Evolutionary conservation across 306 rosid species (phyloP).

Genomic region (Quercus engelmannii): DNA sequence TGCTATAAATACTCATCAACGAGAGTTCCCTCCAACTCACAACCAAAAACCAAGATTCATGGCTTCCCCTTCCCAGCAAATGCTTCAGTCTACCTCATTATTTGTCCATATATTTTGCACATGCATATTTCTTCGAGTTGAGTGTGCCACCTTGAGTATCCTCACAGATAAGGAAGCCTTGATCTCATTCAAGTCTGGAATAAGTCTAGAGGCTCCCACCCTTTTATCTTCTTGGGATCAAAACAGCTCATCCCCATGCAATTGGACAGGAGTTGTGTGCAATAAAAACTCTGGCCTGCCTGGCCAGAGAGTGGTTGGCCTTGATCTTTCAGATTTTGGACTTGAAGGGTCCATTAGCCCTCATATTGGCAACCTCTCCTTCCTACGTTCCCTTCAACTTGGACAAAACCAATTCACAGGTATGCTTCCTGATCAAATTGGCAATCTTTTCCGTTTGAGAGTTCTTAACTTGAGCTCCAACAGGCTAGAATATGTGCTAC

Average conservation of each 20-base stretch:
- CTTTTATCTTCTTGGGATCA: conserved; percentile 45
- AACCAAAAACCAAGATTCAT: conserved; percentile 16
- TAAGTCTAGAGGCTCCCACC: conserved; percentile 18
- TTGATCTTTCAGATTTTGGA: conserved; percentile 45
- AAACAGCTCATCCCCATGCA: conserved; percentile 40
- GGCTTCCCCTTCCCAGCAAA: conserved; percentile 20
- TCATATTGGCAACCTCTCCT: conserved; percentile 53
- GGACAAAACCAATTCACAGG: conserved; percentile 50
- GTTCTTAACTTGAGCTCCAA: conserved; percentile 57
- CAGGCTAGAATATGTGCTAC: conserved; percentile 31
- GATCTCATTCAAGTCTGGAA: conserved; percentile 44
- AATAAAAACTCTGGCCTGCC: not conserved
- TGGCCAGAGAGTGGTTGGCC: conserved; percentile 39
- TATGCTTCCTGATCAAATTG: conserved; percentile 47
- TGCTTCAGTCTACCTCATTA: conserved; percentile 15
- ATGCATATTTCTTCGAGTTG: conserved; percentile 11
- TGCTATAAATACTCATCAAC: not conserved
- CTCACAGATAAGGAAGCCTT: conserved; percentile 58
- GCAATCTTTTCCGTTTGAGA: conserved; percentile 33
- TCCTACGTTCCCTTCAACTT: conserved; percentile 46
- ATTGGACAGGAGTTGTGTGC: conserved; percentile 67
- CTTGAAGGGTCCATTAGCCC: conserved; percentile 48
- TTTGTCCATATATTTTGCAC: not conserved
- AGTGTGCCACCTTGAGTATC: conserved; percentile 32
- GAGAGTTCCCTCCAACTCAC: not conserved